Evolutionary conservation across 1,284 basidiomycete species (phyloP), one percentile per base, ranked within the genome.

Genomic region (Abortiporus biennis): DNA sequence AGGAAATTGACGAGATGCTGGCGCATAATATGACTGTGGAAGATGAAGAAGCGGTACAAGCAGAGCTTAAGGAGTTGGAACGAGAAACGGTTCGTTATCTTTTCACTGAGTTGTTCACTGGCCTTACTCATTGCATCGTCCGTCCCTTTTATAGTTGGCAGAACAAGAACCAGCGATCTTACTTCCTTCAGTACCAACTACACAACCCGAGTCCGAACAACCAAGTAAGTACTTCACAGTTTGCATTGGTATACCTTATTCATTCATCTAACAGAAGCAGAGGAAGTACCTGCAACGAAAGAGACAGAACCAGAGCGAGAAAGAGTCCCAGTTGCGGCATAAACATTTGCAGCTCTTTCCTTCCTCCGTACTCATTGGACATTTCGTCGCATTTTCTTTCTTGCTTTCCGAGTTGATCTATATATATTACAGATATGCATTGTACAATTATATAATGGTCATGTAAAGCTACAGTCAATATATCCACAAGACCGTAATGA

Each of bases 21-120:
- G 78, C 85, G 27, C 87, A 85, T 48, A 80, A 72, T 24, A 77
- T 99, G 53, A 85, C 86, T 1, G 61, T 83, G 3, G 93, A 95
- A 42, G 96, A 99, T 44, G 95, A 99, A 59, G 93, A 96, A 39
- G 86, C 81, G 8, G 95, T 99, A 0, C 88, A 94, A 56, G 69
- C 69, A 3, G 95, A 99, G 58, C 69, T 97, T 27, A 68, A 63
- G 24, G 67, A 71, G 40, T 62, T 97, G 15, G 79, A 94, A 58
- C 63, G 62, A 20, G 80, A 85, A 54, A 65, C 74, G 38, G 75
- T 83, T 35, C 41, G 71, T 59, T 38, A 25, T 32, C 8, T 31
- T 32, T 5, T 32, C 42, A 20, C n/a, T 29, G 32, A 3, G 9
- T 16, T 12, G 15, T 23, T 36, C 23, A 16, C n/a, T 20, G n/a